Base-by-base conservation (phyloP, 2,329 filamentous ascomycete species). In the Monosporascus sp. region DNA sequence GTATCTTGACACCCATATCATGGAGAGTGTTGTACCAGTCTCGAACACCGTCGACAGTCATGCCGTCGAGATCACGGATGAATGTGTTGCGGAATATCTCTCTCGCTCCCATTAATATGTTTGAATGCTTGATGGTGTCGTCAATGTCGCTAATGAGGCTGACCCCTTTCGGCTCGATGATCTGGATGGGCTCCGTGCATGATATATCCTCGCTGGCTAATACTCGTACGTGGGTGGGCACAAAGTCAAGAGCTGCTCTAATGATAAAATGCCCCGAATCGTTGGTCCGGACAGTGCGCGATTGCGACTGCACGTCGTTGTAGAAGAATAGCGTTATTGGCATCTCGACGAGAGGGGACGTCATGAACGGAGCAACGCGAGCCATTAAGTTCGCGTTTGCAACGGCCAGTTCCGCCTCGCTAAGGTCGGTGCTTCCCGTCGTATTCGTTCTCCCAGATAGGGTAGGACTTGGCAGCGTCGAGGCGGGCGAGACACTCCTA, bases 81-180 rank as follows among this genome's bases (percentile, higher is more conserved):
- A 99, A 99, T 0, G 91, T 94, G 69, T 97, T 97, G 54, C 93
- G 86, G 70, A 97, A 97, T 57, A 97, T 97, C 67, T 97, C 94
- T 55, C 91, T 86, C 1, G 93, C 88, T 7, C 95, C 94, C 50
- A 83, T 83, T 2, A 85, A 82, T 59, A 99, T 97, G 53, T 92
- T 95, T 20, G 94, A 97, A 64, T 91, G 88, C 70, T 99, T 99
- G 67, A 99, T 87, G 0, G 94, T 99, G 70, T 99, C 94, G 66
- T 99, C 94, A 58, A 99, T 94, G 68, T 99, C 94, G 68, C 91
- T 97, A 68, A 99, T 97, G 54, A 99, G 67, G 69, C 92, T 97
- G 57, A 99, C 82, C 41, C 94, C 94, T 22, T 76, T 77, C 0
- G 88, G 83, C 54, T 93, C 87, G 4, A 88, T 91, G 49, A 97